These are phyloP conservation scores for Ganoderma resinaceum DNA, from an alignment of 1,284 basidiomycete species.

Conservation along the genomic window DNA sequence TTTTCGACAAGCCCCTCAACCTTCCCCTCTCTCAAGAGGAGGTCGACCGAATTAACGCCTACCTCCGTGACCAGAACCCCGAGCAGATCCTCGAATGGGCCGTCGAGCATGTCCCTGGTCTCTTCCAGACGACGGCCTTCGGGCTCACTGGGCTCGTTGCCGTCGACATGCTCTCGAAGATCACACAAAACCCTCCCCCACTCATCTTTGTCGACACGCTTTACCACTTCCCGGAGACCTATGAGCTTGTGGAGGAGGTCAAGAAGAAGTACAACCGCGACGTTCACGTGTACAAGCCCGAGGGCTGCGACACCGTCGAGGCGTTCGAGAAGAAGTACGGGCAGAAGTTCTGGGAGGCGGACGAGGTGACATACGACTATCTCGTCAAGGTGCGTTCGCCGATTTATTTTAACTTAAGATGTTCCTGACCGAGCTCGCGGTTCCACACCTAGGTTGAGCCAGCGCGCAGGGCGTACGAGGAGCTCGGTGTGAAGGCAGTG, in stretches of 20 bases:
- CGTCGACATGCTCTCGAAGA: slow-evolving; percentile 90
- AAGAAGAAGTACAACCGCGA: slow-evolving; percentile 78
- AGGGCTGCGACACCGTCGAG: slow-evolving; percentile 68
- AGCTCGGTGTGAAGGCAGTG: slow-evolving; percentile 84
- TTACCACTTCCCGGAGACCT: slow-evolving; percentile 95
- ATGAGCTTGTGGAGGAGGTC: slow-evolving; percentile 85
- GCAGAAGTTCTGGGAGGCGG: slow-evolving; percentile 85
- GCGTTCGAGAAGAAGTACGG: slow-evolving; percentile 90
- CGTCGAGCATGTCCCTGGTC: slow-evolving; percentile 74
- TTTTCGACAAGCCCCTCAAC: slow-evolving; percentile 56
- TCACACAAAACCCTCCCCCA: slow-evolving; percentile 68
- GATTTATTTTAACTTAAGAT: not conserved
- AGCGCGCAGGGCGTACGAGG: slow-evolving; percentile 86
- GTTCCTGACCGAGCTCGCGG: slow-evolving; percentile 4
- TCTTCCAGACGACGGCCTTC: slow-evolving; percentile 94
- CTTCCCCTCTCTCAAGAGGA: slow-evolving; percentile 72
- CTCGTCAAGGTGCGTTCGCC: slow-evolving; percentile 78
- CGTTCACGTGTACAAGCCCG: slow-evolving; percentile 84
- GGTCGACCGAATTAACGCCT: slow-evolving; percentile 74
- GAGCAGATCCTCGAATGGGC: slow-evolving; percentile 89
- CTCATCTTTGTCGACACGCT: slow-evolving; percentile 96
- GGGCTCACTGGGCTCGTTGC: slow-evolving; percentile 92
- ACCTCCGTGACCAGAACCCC: slow-evolving; percentile 75
- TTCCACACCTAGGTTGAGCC: slow-evolving; percentile 80
- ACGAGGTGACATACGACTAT: slow-evolving; percentile 93